These are phyloP conservation scores for Ophiostoma populinum DNA, from an alignment of 2,329 filamentous ascomycete species.

Conservation along the genomic window DNA sequence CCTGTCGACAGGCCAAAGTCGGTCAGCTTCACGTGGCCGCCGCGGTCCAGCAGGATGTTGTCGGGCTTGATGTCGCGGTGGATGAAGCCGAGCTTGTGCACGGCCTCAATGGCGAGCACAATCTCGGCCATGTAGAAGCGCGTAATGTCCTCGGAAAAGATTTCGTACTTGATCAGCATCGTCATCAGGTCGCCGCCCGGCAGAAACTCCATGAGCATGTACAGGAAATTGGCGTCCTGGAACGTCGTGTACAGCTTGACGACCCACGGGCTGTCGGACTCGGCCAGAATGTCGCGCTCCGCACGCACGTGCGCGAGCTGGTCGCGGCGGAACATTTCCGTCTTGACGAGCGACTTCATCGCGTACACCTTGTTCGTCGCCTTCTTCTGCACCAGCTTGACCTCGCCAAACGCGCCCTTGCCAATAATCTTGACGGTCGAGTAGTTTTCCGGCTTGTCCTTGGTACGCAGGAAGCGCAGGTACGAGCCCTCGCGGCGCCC, in stretches of 20 bases:
- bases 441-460: conserved; percentile 89
- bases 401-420: conserved; percentile 96
- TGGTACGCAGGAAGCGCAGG: conserved; percentile 81
- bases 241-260: conserved; percentile 98
- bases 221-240: conserved; percentile 88
- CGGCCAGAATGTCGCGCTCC: conserved; percentile 91
- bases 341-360: conserved; percentile 95
- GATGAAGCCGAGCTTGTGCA: conserved; percentile 95
- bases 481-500: conserved; percentile 84
- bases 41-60: conserved; percentile 89
- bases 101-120: conserved; percentile 92
- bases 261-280: conserved; percentile 98
- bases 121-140: conserved; percentile 99
- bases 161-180: conserved; percentile 99
- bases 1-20: conserved; percentile 96
- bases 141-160: conserved; percentile 97
- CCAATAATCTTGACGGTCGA: conserved; percentile 94
- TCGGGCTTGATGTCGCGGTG: conserved; percentile 99
- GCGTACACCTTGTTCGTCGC: conserved; percentile 94
- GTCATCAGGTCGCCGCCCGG: conserved; percentile 98
- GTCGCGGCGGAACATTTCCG: conserved; percentile 99
- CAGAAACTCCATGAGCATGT: conserved; percentile 99
- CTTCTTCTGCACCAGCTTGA: conserved; percentile 93
- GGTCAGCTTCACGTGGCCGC: conserved; percentile 93
- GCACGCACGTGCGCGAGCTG: conserved; percentile 94